Base-by-base conservation (phyloP, 352 stramenopile species). In the Globisporangium megalacanthum region DNA sequence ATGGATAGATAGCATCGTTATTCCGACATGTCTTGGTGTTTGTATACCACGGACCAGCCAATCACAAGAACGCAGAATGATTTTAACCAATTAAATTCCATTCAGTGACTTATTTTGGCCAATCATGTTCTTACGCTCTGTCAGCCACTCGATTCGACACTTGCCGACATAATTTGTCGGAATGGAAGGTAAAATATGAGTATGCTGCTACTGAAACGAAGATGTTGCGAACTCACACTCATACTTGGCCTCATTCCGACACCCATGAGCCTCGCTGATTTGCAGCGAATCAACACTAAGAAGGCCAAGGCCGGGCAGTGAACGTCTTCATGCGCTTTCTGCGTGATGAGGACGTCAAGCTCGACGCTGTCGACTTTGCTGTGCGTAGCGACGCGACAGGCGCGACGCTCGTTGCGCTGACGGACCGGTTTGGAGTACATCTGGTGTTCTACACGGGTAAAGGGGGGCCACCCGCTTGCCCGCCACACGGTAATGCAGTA, bases 281-380 rank as follows among this genome's bases (percentile, higher is more conserved):
- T 29, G 4, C 25, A 29, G 25, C 25, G 2, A 29, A 29, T 29
- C 25, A 29, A 29, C 49, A 55, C 63, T 1, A 62, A 66, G 52
- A 57, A 56, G 29, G 62, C 57, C 11, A 22, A 49, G 7, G 39
- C 48, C 3, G 54, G 52, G 37, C 39, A n/a, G 58, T 70, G 1
- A 63, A 60, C 4, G 53, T 49, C 6, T 70, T 70, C 54, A 45
- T 50, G 13, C 50, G 50, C 35, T 65, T 60, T 44, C 17, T 58
- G n/a, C n/a, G 9, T 11, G 54, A 65, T 8, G 25, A 4, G 52
- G 60, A 41, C 36, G 49, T 29, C 25, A 4, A 1, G 25, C 25
- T 29, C 25, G 25, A 29, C 25, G 25, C 25, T 4, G 4, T 29
- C 13, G 49, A 58, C 11, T 4, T 37, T 6, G 41, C 53, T 22